Evolutionary conservation across 306 rosid genomes (phyloP), one percentile per base, ranked within the genome.

Genomic region (Cucurbita pepo): DNA sequence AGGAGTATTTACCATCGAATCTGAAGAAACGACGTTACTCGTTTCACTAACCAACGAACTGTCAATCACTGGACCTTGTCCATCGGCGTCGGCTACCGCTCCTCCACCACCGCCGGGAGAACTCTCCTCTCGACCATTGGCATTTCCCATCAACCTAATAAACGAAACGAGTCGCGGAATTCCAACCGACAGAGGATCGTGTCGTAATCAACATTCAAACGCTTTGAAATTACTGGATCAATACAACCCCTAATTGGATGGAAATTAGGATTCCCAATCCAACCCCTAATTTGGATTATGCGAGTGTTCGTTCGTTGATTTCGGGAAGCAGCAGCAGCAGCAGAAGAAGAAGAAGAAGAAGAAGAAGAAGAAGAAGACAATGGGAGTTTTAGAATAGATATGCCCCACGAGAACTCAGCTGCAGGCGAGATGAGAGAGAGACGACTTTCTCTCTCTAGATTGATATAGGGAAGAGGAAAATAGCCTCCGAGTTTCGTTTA

Each of bases 1-100:
- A 57, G 96, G 96, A 55, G 90, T 88, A 65, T 78, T 82, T 8
- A 83, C 88, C 96, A 88, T 84, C 21, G 86, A 82, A 79, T 91
- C 92, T 11, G 87, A 82, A 19, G 96, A 88, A 36, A 81, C 78
- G 38, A 83, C 77, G 40, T 80, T 83, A 48, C 57, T 64, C 0
- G 86, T 67, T 48, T 83, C 79, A 0, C 14, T 82, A 44, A 85
- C 83, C 4, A 18, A 18, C 11, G 75, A 38, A 72, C 9, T 55
- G 12, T n/a, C 75, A 38, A 78, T 79, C 76, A 79, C 74, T 15
- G 66, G 12, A 71, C 86, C 79, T 77, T 45, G 65, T 45, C 37
- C 61, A 30, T 82, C 90, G 10, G 66, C 84, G 56, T 80, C 75
- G 50, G 82, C 61, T 9, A 14, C 74, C 71, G 75, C 83, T 8